Evolutionary conservation across 106 monocot species (phyloP).

Genomic region (Dendrobium nobile): DNA sequence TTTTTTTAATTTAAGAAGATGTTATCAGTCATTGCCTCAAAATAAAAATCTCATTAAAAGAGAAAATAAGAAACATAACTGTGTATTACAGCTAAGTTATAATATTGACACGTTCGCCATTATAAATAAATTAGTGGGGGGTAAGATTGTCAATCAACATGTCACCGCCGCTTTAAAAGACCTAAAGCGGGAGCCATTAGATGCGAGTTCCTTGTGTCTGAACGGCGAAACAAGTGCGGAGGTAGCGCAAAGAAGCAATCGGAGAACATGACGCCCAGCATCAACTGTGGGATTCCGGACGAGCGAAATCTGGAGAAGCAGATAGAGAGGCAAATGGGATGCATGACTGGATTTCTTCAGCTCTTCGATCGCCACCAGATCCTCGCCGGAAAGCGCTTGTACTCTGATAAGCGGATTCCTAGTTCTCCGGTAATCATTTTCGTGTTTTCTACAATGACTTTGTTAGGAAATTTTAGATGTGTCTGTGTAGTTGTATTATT

Average conservation of each 20-base stretch:
- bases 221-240: background rate
- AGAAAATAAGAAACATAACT: too few relatives aligned
- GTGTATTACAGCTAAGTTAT: too few relatives aligned
- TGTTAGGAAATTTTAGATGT: background rate
- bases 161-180: background rate
- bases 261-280: constrained; percentile 16
- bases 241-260: background rate
- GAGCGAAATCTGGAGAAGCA: constrained; percentile 32
- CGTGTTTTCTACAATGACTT: background rate
- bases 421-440: constrained; percentile 31
- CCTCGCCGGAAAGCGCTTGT: constrained; percentile 40
- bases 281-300: background rate
- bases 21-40: too few relatives aligned
- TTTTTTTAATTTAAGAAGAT: too few relatives aligned
- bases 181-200: background rate
- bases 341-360: constrained; percentile 90
- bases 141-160: background rate
- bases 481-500: background rate
- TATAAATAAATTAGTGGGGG: background rate
- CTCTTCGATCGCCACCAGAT: constrained; percentile 81
- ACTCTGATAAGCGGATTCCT: constrained; percentile 34
- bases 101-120: background rate
- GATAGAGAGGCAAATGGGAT: constrained; percentile 76
- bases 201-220: background rate
- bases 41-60: too few relatives aligned